A percentile compares a stretch with the other conserved stretches of the same genome.
Conservation (phyloP, 192 early-diverging fungal species). For the Gamsiella multidivaricata region DNA sequence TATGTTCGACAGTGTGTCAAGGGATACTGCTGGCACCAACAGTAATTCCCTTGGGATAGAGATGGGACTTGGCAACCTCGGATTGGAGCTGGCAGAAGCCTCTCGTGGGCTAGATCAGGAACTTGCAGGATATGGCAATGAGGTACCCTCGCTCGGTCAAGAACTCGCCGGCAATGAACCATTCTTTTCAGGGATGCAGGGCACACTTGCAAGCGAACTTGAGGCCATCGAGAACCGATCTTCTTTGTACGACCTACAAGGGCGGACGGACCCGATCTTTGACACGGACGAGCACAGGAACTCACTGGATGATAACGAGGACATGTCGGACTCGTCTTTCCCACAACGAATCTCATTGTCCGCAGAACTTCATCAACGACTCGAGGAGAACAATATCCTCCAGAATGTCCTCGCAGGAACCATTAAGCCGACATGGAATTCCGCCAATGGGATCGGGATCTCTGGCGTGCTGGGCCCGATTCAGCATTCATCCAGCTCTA, state of each 20-base stretch:
- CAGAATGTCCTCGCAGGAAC: slow-evolving; percentile 31
- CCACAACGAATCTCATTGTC: slow-evolving; percentile 42
- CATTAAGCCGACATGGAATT: slow-evolving; percentile 9
- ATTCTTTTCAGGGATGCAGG: background rate
- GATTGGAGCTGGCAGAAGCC: background rate
- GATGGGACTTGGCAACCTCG: slow-evolving; percentile 13
- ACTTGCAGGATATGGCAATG: background rate
- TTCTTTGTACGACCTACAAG: background rate
- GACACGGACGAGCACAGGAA: background rate
- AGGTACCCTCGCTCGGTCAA: slow-evolving; percentile 5
- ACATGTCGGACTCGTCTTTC: background rate
- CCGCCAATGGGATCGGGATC: background rate
- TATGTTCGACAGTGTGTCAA: slow-evolving; percentile 11
- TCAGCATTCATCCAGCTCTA: slow-evolving; percentile 5
- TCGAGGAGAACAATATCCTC: slow-evolving; percentile 46
- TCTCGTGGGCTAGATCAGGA: slow-evolving; percentile 21
- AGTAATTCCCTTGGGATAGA: slow-evolving; percentile 17
- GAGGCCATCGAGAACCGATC: slow-evolving; percentile 1
- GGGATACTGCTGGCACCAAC: background rate
- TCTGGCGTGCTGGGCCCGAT: background rate
- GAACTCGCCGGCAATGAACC: background rate
- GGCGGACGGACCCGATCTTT: background rate
- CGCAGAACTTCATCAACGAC: slow-evolving; percentile 39
- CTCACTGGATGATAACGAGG: background rate
- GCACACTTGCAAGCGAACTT: slow-evolving; percentile 7